A percentile compares a stretch with the other conserved stretches of the same genome.
These are phyloP conservation scores for Hirschfeldia incana DNA, from an alignment of 345 rosid species.

Conservation along the genomic window DNA sequence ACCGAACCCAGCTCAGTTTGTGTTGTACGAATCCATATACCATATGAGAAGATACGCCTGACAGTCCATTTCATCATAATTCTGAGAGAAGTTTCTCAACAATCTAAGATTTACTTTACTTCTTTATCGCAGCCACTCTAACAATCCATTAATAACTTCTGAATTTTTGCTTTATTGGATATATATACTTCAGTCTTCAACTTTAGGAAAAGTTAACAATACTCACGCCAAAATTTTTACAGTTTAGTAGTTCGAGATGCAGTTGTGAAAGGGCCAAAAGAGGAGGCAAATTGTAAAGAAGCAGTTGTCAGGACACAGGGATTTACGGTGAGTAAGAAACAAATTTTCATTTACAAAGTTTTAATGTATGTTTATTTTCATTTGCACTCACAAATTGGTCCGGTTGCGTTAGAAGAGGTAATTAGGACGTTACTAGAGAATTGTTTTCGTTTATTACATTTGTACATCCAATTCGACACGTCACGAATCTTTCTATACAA, in stretches of 20 bases:
- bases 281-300: neutral
- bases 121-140: neutral
- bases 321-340: neutral
- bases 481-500: neutral
- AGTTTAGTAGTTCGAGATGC: neutral
- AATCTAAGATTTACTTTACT: neutral
- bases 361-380: neutral
- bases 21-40: constrained; percentile 5
- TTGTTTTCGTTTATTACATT: neutral
- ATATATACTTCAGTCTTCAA: neutral
- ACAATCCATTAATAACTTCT: neutral
- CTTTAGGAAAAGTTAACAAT: neutral
- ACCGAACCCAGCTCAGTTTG: constrained; percentile 21
- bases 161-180: neutral
- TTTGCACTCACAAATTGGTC: neutral
- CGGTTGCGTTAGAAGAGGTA: neutral
- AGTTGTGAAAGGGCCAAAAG: neutral
- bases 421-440: neutral
- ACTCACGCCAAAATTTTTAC: neutral
- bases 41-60: constrained; percentile 32
- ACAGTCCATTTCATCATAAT: constrained; percentile 28
- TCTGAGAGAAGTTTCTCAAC: neutral
- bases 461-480: neutral
- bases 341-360: too few species aligned
- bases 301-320: neutral